Base-by-base conservation (phyloP, 75 land plant genomes). In the Selaginella moellendorffii region DNA sequence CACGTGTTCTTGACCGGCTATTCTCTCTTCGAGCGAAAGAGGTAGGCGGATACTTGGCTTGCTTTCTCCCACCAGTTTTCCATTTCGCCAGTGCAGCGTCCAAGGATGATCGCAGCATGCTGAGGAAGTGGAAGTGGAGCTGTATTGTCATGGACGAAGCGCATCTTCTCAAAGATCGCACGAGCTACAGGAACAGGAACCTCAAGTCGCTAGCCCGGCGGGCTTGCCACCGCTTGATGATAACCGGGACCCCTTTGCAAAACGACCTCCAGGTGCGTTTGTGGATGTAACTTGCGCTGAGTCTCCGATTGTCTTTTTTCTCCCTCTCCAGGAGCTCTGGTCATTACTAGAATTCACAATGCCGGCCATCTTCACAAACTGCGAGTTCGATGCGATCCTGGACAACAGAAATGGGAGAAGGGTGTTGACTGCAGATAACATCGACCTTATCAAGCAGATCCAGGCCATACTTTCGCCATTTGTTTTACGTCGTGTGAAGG, bases 281-380 rank as follows among this genome's bases (percentile, higher is more conserved):
- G 19, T 56, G 59, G 14, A 36, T 5, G 46, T 5, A 36, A 36
- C 46, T 36, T 5, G 14, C 46, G 14, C 46, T 36, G 46, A 36
- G 5, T 36, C 5, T 36, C 14, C 14, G 10, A 36, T 36, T 36
- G 14, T 36, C 14, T 36, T 36, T 5, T 36, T 36, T 5, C 46
- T 36, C 46, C 5, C 46, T 28, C 71, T 69, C 51, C 82, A 93
- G 99, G 99, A 95, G 69, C 68, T 95, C 23, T 95, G 99, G 99
- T 89, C 99, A 2, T 79, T 95, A 31, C 72, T 95, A 78, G 99
- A 95, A 72, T 95, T 95, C 29, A 89, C 88, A 81, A 77, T 95
- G 88, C 99, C 99, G 26, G 82, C 83, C 72, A 78, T 95, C 53
- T 95, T 95, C 72, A 85, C 80, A 23, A 86, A 95, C 66, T 80